Evolutionary conservation across 306 rosid species (phyloP).

Genomic region (Vicia sativa): DNA sequence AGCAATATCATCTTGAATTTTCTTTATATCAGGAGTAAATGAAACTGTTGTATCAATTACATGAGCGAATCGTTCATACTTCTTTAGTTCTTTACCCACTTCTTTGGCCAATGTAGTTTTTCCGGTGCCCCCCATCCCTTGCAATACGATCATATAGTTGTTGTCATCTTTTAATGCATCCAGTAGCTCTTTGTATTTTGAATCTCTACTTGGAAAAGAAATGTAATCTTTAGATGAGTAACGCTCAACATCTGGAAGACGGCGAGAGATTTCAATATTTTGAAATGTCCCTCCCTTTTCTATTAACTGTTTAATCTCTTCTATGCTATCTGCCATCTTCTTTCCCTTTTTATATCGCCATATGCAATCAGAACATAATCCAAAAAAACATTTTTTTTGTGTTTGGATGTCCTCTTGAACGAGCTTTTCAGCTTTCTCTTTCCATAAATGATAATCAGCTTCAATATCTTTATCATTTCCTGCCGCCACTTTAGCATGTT

Average conservation of each 20-base stretch:
- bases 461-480: not conserved
- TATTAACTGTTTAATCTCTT: not conserved
- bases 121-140: constrained; percentile 33
- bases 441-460: not conserved
- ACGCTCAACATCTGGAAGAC: not conserved
- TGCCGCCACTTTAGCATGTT: not conserved
- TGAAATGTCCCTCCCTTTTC: not conserved
- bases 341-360: constrained; percentile 17
- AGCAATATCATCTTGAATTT: not conserved
- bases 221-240: not conserved
- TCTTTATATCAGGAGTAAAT: not conserved
- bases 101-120: constrained; percentile 29
- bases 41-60: constrained; percentile 3
- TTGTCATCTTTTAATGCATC: not conserved
- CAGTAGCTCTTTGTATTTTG: not conserved
- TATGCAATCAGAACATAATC: constrained; percentile 15
- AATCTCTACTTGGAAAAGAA: not conserved
- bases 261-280: not conserved
- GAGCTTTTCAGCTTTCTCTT: not conserved
- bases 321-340: not conserved
- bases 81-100: not conserved
- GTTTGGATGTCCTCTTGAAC: constrained; percentile 1
- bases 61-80: not conserved
- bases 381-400: constrained; percentile 6
- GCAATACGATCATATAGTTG: not conserved